Percentiles rank a stretch among this genome's conserved stretches.
phyloP scores from a whole-genome alignment of 2,329 filamentous ascomycete species.

The Sporothrix variecibatus region DNA sequence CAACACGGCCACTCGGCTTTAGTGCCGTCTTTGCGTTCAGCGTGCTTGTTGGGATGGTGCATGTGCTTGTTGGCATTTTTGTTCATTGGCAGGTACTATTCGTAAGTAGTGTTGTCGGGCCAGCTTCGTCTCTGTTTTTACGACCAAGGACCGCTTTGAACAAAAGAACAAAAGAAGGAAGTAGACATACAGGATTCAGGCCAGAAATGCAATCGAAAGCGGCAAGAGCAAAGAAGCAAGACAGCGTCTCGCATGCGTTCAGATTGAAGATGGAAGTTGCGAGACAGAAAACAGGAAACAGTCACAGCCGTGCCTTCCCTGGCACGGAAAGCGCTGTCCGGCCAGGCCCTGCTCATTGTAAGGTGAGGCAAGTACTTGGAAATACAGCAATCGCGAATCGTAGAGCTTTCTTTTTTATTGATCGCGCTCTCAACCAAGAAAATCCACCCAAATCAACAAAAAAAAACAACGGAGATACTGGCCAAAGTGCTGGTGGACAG shows the following conservation, averaged over 20 bases:
- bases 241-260: background rate
- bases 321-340: background rate
- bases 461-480: background rate
- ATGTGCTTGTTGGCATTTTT: background rate
- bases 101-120: background rate
- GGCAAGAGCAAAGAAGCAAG: background rate
- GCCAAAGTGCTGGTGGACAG: background rate
- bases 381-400: background rate
- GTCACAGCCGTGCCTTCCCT: background rate
- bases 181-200: background rate
- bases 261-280: background rate
- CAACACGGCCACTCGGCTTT: background rate
- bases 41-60: background rate
- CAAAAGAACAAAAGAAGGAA: background rate
- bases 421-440: background rate
- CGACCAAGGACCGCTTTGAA: background rate
- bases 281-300: conserved; percentile 2
- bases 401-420: background rate
- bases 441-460: background rate
- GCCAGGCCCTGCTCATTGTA: background rate
- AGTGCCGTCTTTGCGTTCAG: background rate
- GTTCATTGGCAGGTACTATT: background rate
- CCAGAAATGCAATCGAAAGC: background rate
- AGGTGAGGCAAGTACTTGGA: background rate
- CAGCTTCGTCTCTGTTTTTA: background rate